Evolutionary conservation across 495 filamentous ascomycete species (phyloP), one percentile per base, ranked within the genome.

Genomic region (Cryomyces minteri): DNA sequence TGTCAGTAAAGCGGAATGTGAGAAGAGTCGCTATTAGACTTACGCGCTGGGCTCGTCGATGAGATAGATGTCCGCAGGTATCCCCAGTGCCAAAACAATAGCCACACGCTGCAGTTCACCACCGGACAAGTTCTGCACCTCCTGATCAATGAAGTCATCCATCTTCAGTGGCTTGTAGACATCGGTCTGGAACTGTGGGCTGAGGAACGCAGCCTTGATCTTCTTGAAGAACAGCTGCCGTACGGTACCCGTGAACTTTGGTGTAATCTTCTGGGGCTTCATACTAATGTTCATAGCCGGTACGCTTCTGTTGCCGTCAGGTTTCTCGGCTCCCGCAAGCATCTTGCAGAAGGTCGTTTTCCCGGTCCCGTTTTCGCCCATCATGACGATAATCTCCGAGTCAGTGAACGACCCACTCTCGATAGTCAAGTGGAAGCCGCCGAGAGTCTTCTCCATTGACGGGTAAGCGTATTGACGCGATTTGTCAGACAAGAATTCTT

Each of bases 231-330:
- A 87, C 43, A 94, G 74, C 61, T 93, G 84, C 34, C 87, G 80
- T 34, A 94, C 88, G n/a, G 87, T 94, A 43, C 88, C 88, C 52
- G 82, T 76, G 63, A 95, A 98, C 66, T 94, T 96, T 54, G 90
- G 88, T 4, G 86, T 98, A 54, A 98, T 95, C 62, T 92, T 98
- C 68, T 98, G 90, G 25, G 92, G 90, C 75, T 98, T 96, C 90
- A 96, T 88, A 70, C 79, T 85, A 58, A 98, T 90, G 69, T 81
- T 85, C 87, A 98, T 90, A 49, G 79, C 77, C 9, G 90, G 90
- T 4, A 98, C 72, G 45, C 76, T 78, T 51, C 71, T 66, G 36
- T 54, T 70, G 44, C 74, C 74, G 52, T 98, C 90, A 33, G 90
- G 92, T 62, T 94, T 84, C 57, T 90, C 72, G 33, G 80, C 84